Evolutionary conservation across 2,329 filamentous ascomycete genomes (phyloP), one percentile per base, ranked within the genome.

Genomic region (Paracoccidioides brasiliensis): DNA sequence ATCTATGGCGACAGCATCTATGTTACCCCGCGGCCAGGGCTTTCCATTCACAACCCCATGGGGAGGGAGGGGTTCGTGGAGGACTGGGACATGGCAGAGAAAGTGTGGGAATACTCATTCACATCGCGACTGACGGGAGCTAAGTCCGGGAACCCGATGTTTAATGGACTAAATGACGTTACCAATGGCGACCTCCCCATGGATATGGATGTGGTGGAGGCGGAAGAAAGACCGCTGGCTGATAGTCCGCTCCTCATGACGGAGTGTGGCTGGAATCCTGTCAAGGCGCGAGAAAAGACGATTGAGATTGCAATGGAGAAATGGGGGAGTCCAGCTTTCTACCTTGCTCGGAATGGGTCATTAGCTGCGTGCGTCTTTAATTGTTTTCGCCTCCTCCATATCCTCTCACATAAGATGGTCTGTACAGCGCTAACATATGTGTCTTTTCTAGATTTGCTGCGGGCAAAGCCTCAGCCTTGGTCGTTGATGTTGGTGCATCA

Each of bases 261-360:
- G 0, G 93, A 98, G 72, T 87, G 90, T 12, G 86, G 88, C 9
- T 97, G 91, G 90, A 97, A 95, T 72, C 80, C 83, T 32, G 72
- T 81, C 45, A 96, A 96, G 75, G 82, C 86, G 58, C 80, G 94
- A 58, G 93, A 98, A 74, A 95, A 93, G 80, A 85, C 86, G 43
- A 91, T 96, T 65, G 93, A 98, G 74, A 83, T 97, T 60, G 90
- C 89, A 57, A 96, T 98, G 85, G 93, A 98, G 77, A 88, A 83
- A 67, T 98, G 93, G 90, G 90, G 89, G 33, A 86, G 86, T 55
- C 93, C 93, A 15, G 93, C 93, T 4, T 97, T 96, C 72, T 98
- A 91, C 80, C 77, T 97, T 58, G 88, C 88, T 60, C 84, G 88
- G 66, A 94, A 84, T 54, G 90, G 91, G 32, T 90, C 96, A 45